Evolutionary conservation across 768 basidiomycete genomes (phyloP), one percentile per base, ranked within the genome.

Genomic region (Lentinula detonsa): DNA sequence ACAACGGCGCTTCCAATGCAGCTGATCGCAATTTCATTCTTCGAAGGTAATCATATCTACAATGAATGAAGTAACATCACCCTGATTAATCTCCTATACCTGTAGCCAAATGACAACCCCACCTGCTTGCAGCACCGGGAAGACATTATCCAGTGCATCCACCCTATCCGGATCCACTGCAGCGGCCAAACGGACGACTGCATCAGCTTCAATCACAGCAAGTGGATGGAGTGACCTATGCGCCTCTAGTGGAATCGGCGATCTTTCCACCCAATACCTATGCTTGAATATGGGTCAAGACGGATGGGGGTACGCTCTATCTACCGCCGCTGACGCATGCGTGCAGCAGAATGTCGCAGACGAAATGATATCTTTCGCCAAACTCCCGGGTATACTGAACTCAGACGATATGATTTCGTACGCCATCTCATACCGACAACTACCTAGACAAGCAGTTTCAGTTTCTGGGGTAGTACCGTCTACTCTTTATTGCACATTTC

Each of bases 301-400:
- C 42, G 66, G 63, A 46, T 78, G 76, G 28, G 75, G 75, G 68
- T 74, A 74, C 64, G 78, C 79, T 15, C 74, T 83, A 33, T 74
- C 78, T 42, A 78, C 76, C 34, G 72, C 74, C 28, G 76, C 78
- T 1, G 76, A 76, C 67, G 72, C 76, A 1, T 83, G 81, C 66
- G 80, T 72, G 9, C 81, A 82, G 61, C 81, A 81, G 67, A 72
- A 76, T 62, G 72, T 74, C 60, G 78, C 80, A 3, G 81, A 82
- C 67, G 69, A 68, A 15, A 83, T 83, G 80, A 76, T 82, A 64
- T 74, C 74, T 56, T 82, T 80, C 58, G 79, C 81, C 52, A 81
- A 81, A 63, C 76, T 75, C 16, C 13, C 70, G 8, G 76, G 77
- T 4, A 71, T 80, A 57, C 67, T 56, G 9, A 80, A 81, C 71